Base-by-base conservation (phyloP, 805 yeast species). In the Yamadazyma olivae region DNA sequence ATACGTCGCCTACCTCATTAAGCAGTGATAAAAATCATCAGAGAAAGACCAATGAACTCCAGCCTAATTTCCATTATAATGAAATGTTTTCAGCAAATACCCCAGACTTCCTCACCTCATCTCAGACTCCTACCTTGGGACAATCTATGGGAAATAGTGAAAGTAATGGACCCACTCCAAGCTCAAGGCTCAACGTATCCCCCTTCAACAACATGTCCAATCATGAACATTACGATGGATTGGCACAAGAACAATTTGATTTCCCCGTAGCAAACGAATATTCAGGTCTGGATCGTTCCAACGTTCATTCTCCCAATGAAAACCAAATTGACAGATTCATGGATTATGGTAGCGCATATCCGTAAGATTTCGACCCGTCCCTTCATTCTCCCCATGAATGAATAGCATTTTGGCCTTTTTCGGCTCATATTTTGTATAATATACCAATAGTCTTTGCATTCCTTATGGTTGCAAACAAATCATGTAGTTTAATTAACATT, bases 71-170 rank as follows among this genome's bases (percentile, higher is more conserved):
- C 36, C 48, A 40, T 26, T 45, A 42, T 35, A 44, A 42, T 39
- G 53, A 48, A 30, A 42, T 50, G 33, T 50, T 51, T 26, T 40
- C 47, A n/a, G 46, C 46, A 14, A 45, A 51, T 26, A 48, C 57
- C 1, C 54, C 57, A 2, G 56, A 51, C 28, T 53, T 53, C 27
- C 46, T 53, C 17, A 41, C 41, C 9, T 37, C 48, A 8, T 42
- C 45, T 3, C 54, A 50, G 28, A 41, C 48, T 20, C 46, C 44
- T 13, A 46, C 35, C 27, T 17, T 40, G 5, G 28, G 35, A 12
- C 44, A 37, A 30, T 21, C 43, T n/a, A 18, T 34, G 21, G 25
- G 30, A 29, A 17, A 28, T 3, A 24, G 24, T n/a, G 28, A 32
- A 10, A 14, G 33, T 23, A 34, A 39, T 18, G 38, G 8, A 10